phyloP scores from a whole-genome alignment of 2,329 filamentous ascomycete genomes.

The Mycosphaerelloides madeirae region DNA sequence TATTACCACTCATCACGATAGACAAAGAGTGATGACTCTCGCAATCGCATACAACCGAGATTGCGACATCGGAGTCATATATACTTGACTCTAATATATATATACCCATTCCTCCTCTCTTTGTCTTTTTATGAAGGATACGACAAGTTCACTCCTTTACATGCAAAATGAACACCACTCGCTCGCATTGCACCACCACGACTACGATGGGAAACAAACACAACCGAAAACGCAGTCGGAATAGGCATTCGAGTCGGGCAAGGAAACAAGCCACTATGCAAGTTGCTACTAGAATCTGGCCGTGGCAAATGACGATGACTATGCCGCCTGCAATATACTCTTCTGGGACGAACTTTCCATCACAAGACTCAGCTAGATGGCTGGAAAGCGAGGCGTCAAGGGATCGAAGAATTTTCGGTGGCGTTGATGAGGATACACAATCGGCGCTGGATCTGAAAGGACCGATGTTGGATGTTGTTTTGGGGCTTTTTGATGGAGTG shows the following conservation, averaged over 20 bases:
- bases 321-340: slow-evolving; percentile 3
- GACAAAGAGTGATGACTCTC: not conserved
- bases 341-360: too few relatives aligned
- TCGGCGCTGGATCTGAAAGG: slow-evolving; percentile 34
- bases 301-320: too few relatives aligned
- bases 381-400: slow-evolving; percentile 12
- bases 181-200: slow-evolving; percentile 1
- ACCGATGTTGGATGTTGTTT: slow-evolving; percentile 45
- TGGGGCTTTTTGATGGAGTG: slow-evolving; percentile 42
- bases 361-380: too few relatives aligned
- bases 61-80: slow-evolving; percentile 12
- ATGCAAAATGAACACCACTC: slow-evolving; percentile 9
- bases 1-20: too few relatives aligned
- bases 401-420: slow-evolving; percentile 39
- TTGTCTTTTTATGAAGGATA: not conserved
- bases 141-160: slow-evolving; percentile 3
- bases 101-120: not conserved
- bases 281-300: too few relatives aligned
- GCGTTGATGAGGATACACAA: slow-evolving; percentile 37
- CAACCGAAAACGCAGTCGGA: slow-evolving; percentile 19
- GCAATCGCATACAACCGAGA: slow-evolving; percentile 8
- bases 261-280: slow-evolving; percentile 7
- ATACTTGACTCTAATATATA: too few relatives aligned
- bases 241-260: slow-evolving; percentile 12
- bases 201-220: slow-evolving; percentile 13